Evolutionary conservation across 768 basidiomycete species (phyloP), one percentile per base, ranked within the genome.

Genomic region (Erythrobasidium yunnanense): DNA sequence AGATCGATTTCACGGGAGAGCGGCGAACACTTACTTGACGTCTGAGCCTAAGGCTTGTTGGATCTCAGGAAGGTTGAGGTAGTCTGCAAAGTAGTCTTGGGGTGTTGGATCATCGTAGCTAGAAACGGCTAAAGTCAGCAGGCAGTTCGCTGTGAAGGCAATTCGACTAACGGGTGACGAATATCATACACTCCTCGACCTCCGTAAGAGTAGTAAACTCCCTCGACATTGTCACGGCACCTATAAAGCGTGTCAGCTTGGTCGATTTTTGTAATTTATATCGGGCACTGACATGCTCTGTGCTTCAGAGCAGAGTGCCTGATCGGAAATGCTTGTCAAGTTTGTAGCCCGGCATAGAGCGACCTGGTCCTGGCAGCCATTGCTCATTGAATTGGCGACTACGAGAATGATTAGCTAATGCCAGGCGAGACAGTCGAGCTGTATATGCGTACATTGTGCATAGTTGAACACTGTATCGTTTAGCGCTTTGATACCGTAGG

Each of bases 391-490:
- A 25, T 58, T 58, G 5, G 56, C 56, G 56, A 58, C 38, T 42
- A n/a, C 11, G 11, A 42, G n/a, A 42, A 42, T 42, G 11, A n/a
- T 42, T 11, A 11, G 38, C n/a, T n/a, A 42, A n/a, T n/a, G n/a
- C n/a, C n/a, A n/a, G n/a, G n/a, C n/a, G 11, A 42, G 38, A 42
- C n/a, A 11, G 38, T n/a, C 38, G 38, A 42, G 38, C 38, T n/a
- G 38, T 11, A n/a, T n/a, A n/a, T n/a, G n/a, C 38, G 11, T n/a
- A 42, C 38, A 58, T 27, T 45, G 25, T 18, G 60, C 60, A 25
- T 63, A 63, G 60, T 51, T 51, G 30, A 50, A 63, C 25, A 63
- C 60, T 15, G 60, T 63, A 23, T 63, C 60, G 22, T 63, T 63
- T 25, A 23, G 38, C 5, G 60, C 60, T 17, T 49, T 63, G 60